Evolutionary conservation across 352 stramenopile genomes (phyloP).

Genomic region (Globisporangium nunn): DNA sequence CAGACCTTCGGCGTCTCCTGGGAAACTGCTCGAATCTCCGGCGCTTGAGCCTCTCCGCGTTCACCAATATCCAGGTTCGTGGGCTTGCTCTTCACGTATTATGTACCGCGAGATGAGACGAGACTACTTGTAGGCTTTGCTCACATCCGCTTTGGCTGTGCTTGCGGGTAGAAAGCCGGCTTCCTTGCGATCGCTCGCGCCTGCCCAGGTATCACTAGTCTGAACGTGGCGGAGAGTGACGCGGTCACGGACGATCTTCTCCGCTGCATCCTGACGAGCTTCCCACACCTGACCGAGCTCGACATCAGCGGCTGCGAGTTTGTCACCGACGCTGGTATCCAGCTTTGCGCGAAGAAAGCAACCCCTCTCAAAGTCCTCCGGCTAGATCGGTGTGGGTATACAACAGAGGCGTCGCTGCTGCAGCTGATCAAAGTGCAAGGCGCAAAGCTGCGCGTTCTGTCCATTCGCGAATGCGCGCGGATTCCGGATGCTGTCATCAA

Average conservation of each 20-base stretch:
- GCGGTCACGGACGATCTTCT: constrained; percentile 52
- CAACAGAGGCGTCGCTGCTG: constrained; percentile 36
- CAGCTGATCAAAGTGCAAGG: constrained; percentile 30
- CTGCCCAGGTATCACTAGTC: constrained; percentile 20
- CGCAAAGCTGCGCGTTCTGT: constrained; percentile 28
- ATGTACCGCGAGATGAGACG: neutral
- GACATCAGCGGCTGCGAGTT: constrained; percentile 37
- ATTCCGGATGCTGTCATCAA: constrained; percentile 38
- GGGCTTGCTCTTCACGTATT: neutral
- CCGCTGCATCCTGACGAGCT: constrained; percentile 19
- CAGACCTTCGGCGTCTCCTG: constrained; percentile 34
- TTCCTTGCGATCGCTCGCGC: constrained; percentile 22
- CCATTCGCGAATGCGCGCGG: constrained; percentile 26
- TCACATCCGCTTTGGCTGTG: neutral
- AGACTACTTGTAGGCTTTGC: too few relatives aligned
- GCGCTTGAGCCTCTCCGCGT: constrained; percentile 31
- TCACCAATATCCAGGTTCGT: constrained; percentile 28
- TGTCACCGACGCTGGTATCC: constrained; percentile 50
- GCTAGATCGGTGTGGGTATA: constrained; percentile 35
- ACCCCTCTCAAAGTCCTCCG: constrained; percentile 27
- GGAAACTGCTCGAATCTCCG: constrained; percentile 28
- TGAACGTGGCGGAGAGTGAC: constrained; percentile 39
- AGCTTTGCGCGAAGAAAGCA: constrained; percentile 31
- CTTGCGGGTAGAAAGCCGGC: constrained; percentile 35
- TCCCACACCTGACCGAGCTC: constrained; percentile 32